phyloP scores from a whole-genome alignment of 768 basidiomycete species.

The Leccinum uliginosum region DNA sequence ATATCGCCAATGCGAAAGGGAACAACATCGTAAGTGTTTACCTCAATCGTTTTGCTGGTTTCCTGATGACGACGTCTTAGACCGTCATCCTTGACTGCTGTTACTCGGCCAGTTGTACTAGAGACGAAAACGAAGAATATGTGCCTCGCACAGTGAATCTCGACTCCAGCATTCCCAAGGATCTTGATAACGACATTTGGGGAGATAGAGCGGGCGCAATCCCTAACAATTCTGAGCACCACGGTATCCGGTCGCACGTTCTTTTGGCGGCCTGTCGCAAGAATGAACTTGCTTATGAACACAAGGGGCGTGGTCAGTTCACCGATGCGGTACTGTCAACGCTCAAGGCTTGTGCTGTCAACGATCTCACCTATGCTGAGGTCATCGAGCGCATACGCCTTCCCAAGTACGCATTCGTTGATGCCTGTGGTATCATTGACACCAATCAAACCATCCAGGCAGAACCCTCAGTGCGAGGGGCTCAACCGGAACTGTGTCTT shows the following conservation, averaged over 20 bases:
- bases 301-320: conserved; percentile 21
- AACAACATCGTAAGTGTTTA: conserved; percentile 38
- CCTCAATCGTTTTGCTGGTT: not conserved
- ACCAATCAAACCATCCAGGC: conserved; percentile 8
- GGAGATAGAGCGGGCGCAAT: conserved; percentile 9
- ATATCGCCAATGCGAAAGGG: conserved; percentile 36
- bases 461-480: conserved; percentile 30
- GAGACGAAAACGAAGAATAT: conserved; percentile 12
- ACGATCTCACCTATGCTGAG: conserved; percentile 23
- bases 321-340: conserved; percentile 20
- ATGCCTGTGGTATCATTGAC: not conserved
- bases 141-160: conserved; percentile 6
- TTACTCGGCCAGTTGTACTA: conserved; percentile 36
- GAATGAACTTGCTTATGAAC: conserved; percentile 31
- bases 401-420: conserved; percentile 1
- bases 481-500: conserved; percentile 17
- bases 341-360: conserved; percentile 4
- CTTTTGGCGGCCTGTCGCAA: conserved; percentile 41
- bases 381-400: conserved; percentile 17
- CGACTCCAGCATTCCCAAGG: not conserved
- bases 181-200: conserved; percentile 28
- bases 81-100: conserved; percentile 47
- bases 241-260: conserved; percentile 35
- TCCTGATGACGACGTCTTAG: conserved; percentile 19
- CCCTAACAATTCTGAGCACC: conserved; percentile 20